Conservation (phyloP, 2,329 filamentous ascomycete species). For the Apiospora koreana region DNA sequence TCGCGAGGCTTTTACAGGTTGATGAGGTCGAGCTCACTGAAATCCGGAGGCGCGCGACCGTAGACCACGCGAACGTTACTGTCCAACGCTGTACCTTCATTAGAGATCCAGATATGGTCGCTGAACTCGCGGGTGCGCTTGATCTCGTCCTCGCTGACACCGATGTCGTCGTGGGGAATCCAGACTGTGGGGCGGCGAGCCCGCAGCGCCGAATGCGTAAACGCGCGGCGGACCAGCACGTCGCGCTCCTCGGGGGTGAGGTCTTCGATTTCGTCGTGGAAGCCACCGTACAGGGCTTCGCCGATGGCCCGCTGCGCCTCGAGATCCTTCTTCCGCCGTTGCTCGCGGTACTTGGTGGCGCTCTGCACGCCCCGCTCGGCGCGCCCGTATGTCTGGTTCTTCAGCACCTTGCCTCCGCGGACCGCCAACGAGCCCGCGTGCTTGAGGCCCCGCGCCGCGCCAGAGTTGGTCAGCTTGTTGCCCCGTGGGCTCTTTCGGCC, state of each 20-base stretch:
- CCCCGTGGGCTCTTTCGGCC: conserved; percentile 31
- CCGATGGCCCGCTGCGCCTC: conserved; percentile 75
- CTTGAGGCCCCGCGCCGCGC: conserved; percentile 47
- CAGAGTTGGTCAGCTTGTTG: conserved; percentile 33
- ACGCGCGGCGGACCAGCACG: conserved; percentile 80
- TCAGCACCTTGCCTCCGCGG: conserved; percentile 50
- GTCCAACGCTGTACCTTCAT: conserved; percentile 87
- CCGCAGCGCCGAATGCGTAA: conserved; percentile 85
- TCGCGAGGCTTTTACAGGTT: conserved; percentile 54
- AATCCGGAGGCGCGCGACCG: conserved; percentile 82
- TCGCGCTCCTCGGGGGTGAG: conserved; percentile 89
- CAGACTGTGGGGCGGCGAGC: conserved; percentile 86
- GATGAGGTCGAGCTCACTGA: conserved; percentile 85
- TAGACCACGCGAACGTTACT: conserved; percentile 82
- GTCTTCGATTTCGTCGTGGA: conserved; percentile 93
- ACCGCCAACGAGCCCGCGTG: conserved; percentile 50
- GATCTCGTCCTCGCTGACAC: conserved; percentile 90
- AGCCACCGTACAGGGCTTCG: conserved; percentile 81
- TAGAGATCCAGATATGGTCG: conserved; percentile 87
- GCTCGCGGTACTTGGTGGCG: conserved; percentile 49
- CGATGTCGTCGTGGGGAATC: conserved; percentile 89
- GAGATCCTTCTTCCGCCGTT: conserved; percentile 59
- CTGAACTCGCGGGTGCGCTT: conserved; percentile 74
- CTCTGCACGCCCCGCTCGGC: conserved; percentile 41
- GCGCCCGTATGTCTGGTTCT: conserved; percentile 45